Base-by-base conservation (phyloP, 768 basidiomycete genomes). In the Tulasnella sp. region DNA sequence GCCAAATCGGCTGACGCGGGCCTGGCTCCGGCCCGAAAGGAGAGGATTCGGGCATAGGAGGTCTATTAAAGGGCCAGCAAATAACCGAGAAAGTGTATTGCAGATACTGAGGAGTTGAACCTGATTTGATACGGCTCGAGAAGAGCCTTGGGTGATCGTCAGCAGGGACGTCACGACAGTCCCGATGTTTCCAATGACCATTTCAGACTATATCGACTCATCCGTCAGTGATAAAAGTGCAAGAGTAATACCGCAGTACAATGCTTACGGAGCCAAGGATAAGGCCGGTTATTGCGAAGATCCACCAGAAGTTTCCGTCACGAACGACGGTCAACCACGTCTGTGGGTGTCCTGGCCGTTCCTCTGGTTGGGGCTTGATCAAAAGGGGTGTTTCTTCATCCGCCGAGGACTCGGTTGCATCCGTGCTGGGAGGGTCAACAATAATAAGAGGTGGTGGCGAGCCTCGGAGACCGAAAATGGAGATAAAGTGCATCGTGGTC, bases 151-250 rank as follows among this genome's bases (percentile, higher is more conserved):
- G 80, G 34, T 78, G 77, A 58, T 78, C 77, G 37, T 79, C 77
- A 29, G 77, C 64, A 31, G 49, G 7, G 72, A 70, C 52, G 83
- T 80, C 17, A 91, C 86, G 71, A 94, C 91, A 0, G 91, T 89
- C 45, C 92, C 93, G 68, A 94, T 89, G 80, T 93, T 94, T 25
- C 92, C 90, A 25, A 94, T 89, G 29, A 94, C 72, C 80, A 80
- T 80, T 75, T 80, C 79, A 34, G 79, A 73, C 79, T 80, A 49
- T 22, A 31, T 49, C 37, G 11, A 52, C n/a, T 25, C 11, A 58
- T 49, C n/a, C 76, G 73, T 64, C 11, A 76, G 3, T 34, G 29
- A 12, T 25, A 17, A 25, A 34, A 17, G 9, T 17, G 17, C 11
- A 15, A 12, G 0, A 5, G 29, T 17, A 42, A 8, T 42, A 17